Conservation (phyloP, 352 stramenopile species). For the Phytophthora sansomeana region DNA sequence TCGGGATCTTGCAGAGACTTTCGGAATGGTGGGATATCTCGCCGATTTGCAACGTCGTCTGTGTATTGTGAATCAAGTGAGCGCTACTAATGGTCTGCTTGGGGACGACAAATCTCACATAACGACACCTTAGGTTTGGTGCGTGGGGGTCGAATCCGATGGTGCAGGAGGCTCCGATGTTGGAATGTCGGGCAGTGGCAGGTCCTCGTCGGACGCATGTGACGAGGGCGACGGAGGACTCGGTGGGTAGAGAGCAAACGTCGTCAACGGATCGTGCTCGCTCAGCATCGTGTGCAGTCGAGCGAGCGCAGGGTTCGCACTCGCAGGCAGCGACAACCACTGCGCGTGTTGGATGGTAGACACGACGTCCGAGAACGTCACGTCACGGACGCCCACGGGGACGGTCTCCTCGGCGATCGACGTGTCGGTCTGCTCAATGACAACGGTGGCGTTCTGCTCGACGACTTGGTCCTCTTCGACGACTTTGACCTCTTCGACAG, state of each 20-base stretch:
- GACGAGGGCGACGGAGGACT: constrained; percentile 30
- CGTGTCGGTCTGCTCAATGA: constrained; percentile 1
- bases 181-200: constrained; percentile 31
- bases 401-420: not conserved
- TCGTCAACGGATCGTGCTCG: constrained; percentile 42
- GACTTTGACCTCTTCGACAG: not conserved
- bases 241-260: constrained; percentile 47
- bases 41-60: constrained; percentile 12
- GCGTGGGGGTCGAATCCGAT: constrained; percentile 3
- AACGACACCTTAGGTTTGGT: constrained; percentile 10
- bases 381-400: not conserved
- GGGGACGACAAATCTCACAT: constrained; percentile 16
- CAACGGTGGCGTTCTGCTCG: not conserved
- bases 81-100: constrained; percentile 26
- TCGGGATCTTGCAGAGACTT: constrained; percentile 23
- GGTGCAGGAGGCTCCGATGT: constrained; percentile 24
- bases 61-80: constrained; percentile 28
- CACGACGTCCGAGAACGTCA: constrained; percentile 29
- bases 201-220: constrained; percentile 16
- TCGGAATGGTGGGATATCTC: constrained; percentile 10
- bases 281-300: constrained; percentile 47
- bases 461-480: constrained; percentile 1
- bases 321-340: constrained; percentile 44
- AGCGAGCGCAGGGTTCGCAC: constrained; percentile 42
- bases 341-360: constrained; percentile 39